Evolutionary conservation across 2,329 filamentous ascomycete species (phyloP).

Genomic region (Neofusicoccum umdonicola): DNA sequence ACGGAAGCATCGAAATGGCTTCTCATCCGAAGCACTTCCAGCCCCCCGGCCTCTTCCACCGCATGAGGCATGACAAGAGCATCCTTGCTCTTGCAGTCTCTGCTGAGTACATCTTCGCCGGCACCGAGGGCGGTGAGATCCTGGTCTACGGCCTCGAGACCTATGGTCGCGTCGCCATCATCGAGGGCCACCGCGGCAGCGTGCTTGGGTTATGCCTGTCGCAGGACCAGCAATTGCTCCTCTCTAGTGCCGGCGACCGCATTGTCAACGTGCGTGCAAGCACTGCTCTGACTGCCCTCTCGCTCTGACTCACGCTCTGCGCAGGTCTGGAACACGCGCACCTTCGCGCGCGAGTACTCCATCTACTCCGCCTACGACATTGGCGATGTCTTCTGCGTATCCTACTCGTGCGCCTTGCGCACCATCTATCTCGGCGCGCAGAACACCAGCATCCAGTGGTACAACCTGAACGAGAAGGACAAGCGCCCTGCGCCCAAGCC

Average conservation of each 20-base stretch:
- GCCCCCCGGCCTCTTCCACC: slow-evolving; percentile 67
- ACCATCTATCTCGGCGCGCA: slow-evolving; percentile 91
- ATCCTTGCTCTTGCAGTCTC: slow-evolving; percentile 82
- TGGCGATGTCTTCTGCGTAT: slow-evolving; percentile 93
- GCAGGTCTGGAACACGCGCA: slow-evolving; percentile 75
- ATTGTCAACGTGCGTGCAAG: slow-evolving; percentile 69
- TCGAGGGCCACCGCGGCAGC: slow-evolving; percentile 88
- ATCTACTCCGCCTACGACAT: slow-evolving; percentile 93
- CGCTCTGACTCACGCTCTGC: background rate
- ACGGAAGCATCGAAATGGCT: slow-evolving; percentile 20
- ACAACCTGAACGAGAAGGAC: slow-evolving; percentile 65
- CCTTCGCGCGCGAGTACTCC: slow-evolving; percentile 75
- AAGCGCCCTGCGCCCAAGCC: slow-evolving; percentile 60
- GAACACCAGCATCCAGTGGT: slow-evolving; percentile 95
- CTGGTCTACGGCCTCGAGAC: slow-evolving; percentile 85
- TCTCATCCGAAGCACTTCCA: background rate
- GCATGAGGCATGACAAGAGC: slow-evolving; percentile 72
- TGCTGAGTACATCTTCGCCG: slow-evolving; percentile 79
- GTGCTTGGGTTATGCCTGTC: slow-evolving; percentile 83
- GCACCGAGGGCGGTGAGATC: slow-evolving; percentile 91
- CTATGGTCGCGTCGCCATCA: slow-evolving; percentile 73
- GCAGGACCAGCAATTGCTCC: slow-evolving; percentile 70
- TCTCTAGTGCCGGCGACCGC: slow-evolving; percentile 90
- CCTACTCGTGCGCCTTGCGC: slow-evolving; percentile 74
- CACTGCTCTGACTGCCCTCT: background rate